Evolutionary conservation across 495 filamentous ascomycete species (phyloP).

Genomic region (Hypoxylon fragiforme): DNA sequence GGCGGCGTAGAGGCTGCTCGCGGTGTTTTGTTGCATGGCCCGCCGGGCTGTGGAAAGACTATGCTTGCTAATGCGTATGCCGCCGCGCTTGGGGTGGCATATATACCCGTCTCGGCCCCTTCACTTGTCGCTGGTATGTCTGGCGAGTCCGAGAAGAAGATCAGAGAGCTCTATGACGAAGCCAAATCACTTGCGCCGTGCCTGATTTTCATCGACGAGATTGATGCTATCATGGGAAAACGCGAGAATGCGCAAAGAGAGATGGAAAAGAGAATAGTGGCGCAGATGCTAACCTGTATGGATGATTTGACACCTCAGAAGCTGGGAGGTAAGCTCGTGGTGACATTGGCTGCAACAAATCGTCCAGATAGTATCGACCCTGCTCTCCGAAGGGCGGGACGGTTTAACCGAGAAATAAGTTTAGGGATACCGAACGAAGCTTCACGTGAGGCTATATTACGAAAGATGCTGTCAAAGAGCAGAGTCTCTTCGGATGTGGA

Average conservation of each 20-base stretch:
- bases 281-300: constrained; percentile 88
- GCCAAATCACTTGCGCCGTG: constrained; percentile 87
- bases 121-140: constrained; percentile 93
- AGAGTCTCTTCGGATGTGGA: constrained; percentile 72
- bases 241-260: constrained; percentile 91
- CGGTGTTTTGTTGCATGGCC: constrained; percentile 90
- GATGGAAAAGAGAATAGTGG: constrained; percentile 96
- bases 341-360: constrained; percentile 93
- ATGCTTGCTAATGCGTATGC: constrained; percentile 91
- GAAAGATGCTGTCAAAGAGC: constrained; percentile 72
- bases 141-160: constrained; percentile 92
- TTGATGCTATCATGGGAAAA: constrained; percentile 94
- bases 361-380: constrained; percentile 88
- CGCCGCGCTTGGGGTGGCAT: constrained; percentile 79
- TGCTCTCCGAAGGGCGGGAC: constrained; percentile 78
- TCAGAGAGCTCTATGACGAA: constrained; percentile 88
- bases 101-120: constrained; percentile 85
- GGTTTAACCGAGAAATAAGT: constrained; percentile 93
- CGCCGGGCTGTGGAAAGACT: constrained; percentile 94
- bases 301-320: constrained; percentile 66
- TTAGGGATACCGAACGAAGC: constrained; percentile 90
- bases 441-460: constrained; percentile 81
- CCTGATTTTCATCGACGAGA: constrained; percentile 94
- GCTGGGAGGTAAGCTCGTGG: constrained; percentile 84
- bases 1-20: constrained; percentile 75